phyloP scores from a whole-genome alignment of 2,329 filamentous ascomycete species.

The Fusarium sp. region DNA sequence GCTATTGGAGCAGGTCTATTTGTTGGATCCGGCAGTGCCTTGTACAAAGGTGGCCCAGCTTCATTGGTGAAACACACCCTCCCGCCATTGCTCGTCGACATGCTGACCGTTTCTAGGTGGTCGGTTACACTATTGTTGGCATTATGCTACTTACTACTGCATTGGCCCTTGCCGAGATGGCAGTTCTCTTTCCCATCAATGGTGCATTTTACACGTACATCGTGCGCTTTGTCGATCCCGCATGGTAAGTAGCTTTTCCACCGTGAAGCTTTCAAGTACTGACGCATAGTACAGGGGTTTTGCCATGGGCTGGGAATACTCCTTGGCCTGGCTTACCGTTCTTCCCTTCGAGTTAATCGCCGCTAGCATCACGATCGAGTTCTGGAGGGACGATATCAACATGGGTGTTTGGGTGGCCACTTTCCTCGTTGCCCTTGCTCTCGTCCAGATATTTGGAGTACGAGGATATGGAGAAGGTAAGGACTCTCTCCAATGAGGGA shows the following conservation, averaged over 20 bases:
- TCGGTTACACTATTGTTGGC: background rate
- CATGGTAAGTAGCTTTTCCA: background rate
- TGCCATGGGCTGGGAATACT: background rate
- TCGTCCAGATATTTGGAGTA: background rate
- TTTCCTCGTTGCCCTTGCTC: background rate
- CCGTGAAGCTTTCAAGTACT: background rate
- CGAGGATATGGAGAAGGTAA: background rate
- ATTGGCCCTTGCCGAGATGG: background rate
- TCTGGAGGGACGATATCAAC: background rate
- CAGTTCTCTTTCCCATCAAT: background rate
- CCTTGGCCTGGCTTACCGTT: background rate
- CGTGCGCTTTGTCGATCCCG: background rate
- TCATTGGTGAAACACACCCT: slow-evolving; percentile 23
- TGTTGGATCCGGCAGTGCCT: slow-evolving; percentile 64
- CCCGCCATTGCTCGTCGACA: background rate
- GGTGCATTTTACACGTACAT: background rate
- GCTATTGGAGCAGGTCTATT: slow-evolving; percentile 70
- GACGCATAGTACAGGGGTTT: background rate
- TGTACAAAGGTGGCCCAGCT: slow-evolving; percentile 58
- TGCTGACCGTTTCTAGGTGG: background rate
- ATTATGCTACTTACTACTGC: background rate
- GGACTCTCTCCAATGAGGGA: background rate
- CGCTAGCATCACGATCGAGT: background rate
- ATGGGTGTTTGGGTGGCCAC: background rate
- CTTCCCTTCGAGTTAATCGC: background rate